phyloP scores from a whole-genome alignment of 495 filamentous ascomycete species.

The Massariosphaeria phaeospora region DNA sequence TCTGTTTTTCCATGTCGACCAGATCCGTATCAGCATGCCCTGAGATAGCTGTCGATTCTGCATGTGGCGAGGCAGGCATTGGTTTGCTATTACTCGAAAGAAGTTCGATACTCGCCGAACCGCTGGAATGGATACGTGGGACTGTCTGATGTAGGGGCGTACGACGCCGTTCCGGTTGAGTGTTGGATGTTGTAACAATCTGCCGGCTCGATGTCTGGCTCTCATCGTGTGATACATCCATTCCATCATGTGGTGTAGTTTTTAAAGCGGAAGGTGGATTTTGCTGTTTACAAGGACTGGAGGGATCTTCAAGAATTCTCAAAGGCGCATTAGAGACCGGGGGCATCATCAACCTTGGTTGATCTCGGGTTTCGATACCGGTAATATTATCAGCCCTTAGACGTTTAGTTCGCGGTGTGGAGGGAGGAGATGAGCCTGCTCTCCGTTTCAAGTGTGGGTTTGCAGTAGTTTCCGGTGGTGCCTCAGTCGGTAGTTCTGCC shows the following conservation, averaged over 20 bases:
- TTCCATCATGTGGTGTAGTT: neutral
- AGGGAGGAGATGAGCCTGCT: neutral
- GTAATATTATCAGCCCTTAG: too few species aligned
- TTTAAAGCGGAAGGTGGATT: neutral
- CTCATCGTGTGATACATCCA: neutral
- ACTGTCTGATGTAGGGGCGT: constrained; percentile 9
- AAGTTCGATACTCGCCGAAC: constrained; percentile 5
- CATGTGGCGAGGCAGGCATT: constrained; percentile 21
- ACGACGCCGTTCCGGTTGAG: neutral
- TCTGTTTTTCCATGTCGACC: constrained; percentile 15
- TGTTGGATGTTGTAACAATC: neutral
- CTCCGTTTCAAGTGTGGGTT: too few species aligned
- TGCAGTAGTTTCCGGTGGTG: too few species aligned
- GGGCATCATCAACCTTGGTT: too few species aligned
- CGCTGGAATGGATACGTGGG: neutral
- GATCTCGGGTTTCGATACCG: too few species aligned
- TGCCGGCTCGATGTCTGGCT: neutral
- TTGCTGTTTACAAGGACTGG: neutral
- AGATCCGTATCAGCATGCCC: constrained; percentile 6
- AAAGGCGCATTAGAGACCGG: constrained; percentile 1
- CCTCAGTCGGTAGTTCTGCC: neutral
- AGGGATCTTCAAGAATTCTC: constrained; percentile 8
- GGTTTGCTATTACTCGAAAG: constrained; percentile 32
- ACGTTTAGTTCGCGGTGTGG: constrained; percentile 3
- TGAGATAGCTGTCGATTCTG: constrained; percentile 30